Base-by-base conservation (phyloP, 345 rosid genomes). In the Noccaea bulbosa region DNA sequence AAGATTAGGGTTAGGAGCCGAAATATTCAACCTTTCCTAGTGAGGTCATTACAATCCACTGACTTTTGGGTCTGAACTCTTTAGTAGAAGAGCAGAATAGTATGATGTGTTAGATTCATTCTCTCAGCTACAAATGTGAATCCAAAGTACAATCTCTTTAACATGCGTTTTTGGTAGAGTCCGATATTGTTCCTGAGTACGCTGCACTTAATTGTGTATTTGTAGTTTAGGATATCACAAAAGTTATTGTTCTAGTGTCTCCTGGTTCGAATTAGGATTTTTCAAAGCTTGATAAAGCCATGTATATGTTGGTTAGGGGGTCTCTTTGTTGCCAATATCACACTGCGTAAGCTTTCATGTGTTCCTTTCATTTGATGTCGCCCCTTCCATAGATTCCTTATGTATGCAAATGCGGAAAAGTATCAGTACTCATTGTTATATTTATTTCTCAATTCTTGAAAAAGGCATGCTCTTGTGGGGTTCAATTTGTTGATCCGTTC, bases 1-100 rank as follows among this genome's bases (percentile, higher is more conserved):
- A 57, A 32, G n/a, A 49, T 50, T 58, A 73, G 72, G 61, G 65
- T 55, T 65, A 11, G 57, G 63, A 24, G 20, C 20, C 1, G 27
- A 45, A 53, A 34, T 32, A 60, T 4, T 39, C 0, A 45, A 40
- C 22, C 43, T 6, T 57, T 58, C 16, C 30, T 3, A 46, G 24
- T 69, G 35, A 47, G 37, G 35, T 69, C n/a, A 9, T 16, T 20
- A 48, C 16, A 33, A 41, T 54, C 47, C 30, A 43, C 55, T 39
- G 45, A 40, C 44, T 40, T 52, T 5, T 46, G 73, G 22, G 27
- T 48, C 65, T 45, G 46, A 20, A 58, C 16, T 49, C 49, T 9
- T 9, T 24, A 24, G 30, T 10, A 14, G 10, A 15, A 22, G 43
- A 47, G 38, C 8, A 45, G 48, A 56, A 69, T 45, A 46, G 37